phyloP scores from a whole-genome alignment of 495 filamentous ascomycete species.

The Penicillium robsamsonii region DNA sequence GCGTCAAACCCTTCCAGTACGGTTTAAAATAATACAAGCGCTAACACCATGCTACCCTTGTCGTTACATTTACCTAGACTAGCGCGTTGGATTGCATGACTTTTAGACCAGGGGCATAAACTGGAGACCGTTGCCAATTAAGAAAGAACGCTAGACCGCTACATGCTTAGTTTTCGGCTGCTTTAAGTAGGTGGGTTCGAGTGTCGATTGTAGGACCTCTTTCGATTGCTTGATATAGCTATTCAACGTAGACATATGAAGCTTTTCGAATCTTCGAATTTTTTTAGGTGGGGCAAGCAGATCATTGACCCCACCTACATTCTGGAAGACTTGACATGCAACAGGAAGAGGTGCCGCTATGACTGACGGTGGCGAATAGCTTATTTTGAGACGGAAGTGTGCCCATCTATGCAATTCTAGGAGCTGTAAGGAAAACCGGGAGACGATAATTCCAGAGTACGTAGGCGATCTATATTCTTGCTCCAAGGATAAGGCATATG shows the following conservation, averaged over 20 bases:
- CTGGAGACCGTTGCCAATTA: slow-evolving; percentile 17
- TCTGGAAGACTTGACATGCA: slow-evolving; percentile 12
- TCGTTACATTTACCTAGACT: slow-evolving; percentile 13
- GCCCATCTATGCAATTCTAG: neutral
- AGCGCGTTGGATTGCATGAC: slow-evolving; percentile 16
- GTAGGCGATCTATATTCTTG: slow-evolving; percentile 6
- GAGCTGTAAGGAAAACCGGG: neutral
- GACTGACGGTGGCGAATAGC: neutral
- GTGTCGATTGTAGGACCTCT: slow-evolving; percentile 13
- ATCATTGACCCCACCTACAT: slow-evolving; percentile 2
- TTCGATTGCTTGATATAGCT: slow-evolving; percentile 11
- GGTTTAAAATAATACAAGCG: slow-evolving; percentile 13
- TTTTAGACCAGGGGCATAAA: slow-evolving; percentile 15
- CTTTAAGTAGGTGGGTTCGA: slow-evolving; percentile 13
- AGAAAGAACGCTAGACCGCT: slow-evolving; percentile 20
- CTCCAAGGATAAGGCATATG: slow-evolving; percentile 17
- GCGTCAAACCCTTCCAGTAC: slow-evolving; percentile 12
- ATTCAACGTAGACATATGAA: neutral
- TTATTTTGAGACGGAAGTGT: neutral
- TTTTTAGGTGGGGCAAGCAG: slow-evolving; percentile 14
- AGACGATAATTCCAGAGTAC: neutral
- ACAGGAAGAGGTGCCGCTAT: slow-evolving; percentile 10
- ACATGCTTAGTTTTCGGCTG: slow-evolving; percentile 21
- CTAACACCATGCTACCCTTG: slow-evolving; percentile 17
- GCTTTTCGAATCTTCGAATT: slow-evolving; percentile 7